Conservation (phyloP, 78 protist species). For the Cavenderia fasciculata region DNA sequence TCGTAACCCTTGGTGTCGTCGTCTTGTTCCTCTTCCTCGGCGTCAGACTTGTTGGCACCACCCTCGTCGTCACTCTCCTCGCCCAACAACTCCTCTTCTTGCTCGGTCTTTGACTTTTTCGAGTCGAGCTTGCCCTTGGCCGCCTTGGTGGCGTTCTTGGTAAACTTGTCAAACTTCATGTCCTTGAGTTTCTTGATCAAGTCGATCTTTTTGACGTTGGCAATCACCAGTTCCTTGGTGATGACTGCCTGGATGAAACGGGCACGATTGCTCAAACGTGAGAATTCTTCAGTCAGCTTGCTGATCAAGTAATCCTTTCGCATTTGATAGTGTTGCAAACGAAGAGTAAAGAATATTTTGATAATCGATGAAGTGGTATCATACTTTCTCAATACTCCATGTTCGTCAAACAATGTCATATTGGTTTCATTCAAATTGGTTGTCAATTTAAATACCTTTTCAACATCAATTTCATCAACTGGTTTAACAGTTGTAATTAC, state of each 20-base stretch:
- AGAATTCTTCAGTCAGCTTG: slow-evolving; percentile 1
- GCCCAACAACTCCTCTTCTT: slow-evolving; percentile 1
- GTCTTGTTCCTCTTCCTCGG: slow-evolving; percentile 14
- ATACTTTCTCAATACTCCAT: slow-evolving; percentile 15
- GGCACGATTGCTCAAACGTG: slow-evolving; percentile 83
- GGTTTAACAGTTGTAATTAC: slow-evolving; percentile 8
- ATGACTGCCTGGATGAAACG: slow-evolving; percentile 89
- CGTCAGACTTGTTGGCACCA: not conserved
- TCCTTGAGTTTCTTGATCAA: slow-evolving; percentile 75
- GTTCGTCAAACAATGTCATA: slow-evolving; percentile 57
- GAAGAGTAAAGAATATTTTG: slow-evolving; percentile 25
- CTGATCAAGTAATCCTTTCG: slow-evolving; percentile 30
- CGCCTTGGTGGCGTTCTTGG: slow-evolving; percentile 8
- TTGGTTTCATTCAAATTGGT: not conserved
- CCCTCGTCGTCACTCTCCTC: slow-evolving; percentile 11
- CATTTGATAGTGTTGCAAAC: slow-evolving; percentile 44
- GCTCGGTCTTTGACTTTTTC: not conserved
- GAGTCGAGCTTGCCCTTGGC: not conserved
- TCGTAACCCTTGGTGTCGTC: slow-evolving; percentile 50
- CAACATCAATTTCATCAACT: slow-evolving; percentile 19
- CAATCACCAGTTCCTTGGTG: slow-evolving; percentile 76
- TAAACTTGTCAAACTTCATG: slow-evolving; percentile 51
- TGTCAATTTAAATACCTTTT: slow-evolving; percentile 21
- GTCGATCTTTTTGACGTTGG: slow-evolving; percentile 72
- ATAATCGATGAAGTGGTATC: not conserved